These are phyloP conservation scores for Fusarium udum DNA, from an alignment of 2,329 filamentous ascomycete species.

Conservation along the genomic window DNA sequence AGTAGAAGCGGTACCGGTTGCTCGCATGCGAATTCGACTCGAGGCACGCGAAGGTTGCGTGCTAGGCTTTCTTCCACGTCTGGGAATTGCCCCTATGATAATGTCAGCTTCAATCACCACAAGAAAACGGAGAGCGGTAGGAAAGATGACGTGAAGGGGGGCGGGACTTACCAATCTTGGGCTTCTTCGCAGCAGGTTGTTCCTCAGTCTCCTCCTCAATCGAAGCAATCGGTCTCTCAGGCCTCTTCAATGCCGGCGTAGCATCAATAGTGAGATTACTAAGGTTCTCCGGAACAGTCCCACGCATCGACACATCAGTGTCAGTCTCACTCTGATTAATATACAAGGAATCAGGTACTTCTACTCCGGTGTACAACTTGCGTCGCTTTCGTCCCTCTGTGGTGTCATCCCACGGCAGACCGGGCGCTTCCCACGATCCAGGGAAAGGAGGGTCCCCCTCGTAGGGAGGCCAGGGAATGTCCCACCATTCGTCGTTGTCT, in stretches of 20 bases:
- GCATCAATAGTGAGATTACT: conserved; percentile 6
- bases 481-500: conserved; percentile 39
- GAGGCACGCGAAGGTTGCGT: conserved; percentile 14
- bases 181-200: conserved; percentile 26
- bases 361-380: not conserved
- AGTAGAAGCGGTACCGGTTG: not conserved
- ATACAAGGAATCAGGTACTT: conserved; percentile 31
- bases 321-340: conserved; percentile 28
- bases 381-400: not conserved
- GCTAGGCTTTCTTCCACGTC: not conserved
- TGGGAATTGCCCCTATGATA: not conserved
- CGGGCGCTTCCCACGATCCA: conserved; percentile 30
- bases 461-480: conserved; percentile 45
- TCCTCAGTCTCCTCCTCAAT: not conserved
- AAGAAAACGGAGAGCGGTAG: no score
- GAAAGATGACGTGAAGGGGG: no score
- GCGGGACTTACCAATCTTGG: conserved; percentile 12
- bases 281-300: conserved; percentile 30
- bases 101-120: not conserved
- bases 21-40: conserved; percentile 11
- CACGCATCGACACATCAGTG: conserved; percentile 32
- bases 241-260: not conserved
- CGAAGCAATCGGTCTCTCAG: not conserved
- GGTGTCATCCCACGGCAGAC: not conserved
- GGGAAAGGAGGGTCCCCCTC: conserved; percentile 37